A percentile compares a stretch with the other conserved stretches of the same genome.
These are phyloP conservation scores for Sarocladium kiliense DNA, from an alignment of 2,329 filamentous ascomycete species.

Conservation along the genomic window DNA sequence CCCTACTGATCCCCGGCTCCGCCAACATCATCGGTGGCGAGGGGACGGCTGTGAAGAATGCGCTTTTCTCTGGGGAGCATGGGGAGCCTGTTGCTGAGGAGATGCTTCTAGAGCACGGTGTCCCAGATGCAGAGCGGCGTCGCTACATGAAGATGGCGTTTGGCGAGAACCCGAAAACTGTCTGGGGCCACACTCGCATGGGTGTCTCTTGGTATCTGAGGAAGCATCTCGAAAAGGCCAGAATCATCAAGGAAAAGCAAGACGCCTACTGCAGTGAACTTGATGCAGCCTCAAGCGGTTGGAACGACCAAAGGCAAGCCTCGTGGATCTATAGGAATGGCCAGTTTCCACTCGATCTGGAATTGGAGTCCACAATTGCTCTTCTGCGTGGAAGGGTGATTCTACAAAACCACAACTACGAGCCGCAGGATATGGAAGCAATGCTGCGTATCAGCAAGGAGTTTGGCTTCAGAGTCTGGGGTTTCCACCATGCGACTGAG, in stretches of 20 bases:
- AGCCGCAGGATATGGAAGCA: conserved; percentile 36
- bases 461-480: conserved; percentile 31
- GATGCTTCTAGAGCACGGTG: conserved; percentile 30
- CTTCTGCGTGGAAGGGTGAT: conserved; percentile 35
- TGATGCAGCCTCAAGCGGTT: neutral
- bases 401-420: conserved; percentile 40
- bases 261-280: neutral
- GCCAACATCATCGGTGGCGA: conserved; percentile 42
- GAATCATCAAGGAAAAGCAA: neutral
- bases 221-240: conserved; percentile 23
- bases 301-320: neutral
- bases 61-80: conserved; percentile 22
- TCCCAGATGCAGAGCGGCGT: conserved; percentile 23
- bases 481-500: neutral
- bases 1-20: conserved; percentile 26
- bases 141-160: conserved; percentile 42
- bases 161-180: conserved; percentile 37
- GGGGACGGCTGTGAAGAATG: conserved; percentile 15
- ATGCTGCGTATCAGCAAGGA: conserved; percentile 36
- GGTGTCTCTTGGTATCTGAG: conserved; percentile 34
- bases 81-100: conserved; percentile 35
- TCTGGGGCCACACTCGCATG: conserved; percentile 21
- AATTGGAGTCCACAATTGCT: conserved; percentile 31
- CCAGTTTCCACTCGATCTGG: neutral
- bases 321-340: neutral